These are phyloP conservation scores for Lachnellula occidentalis DNA, from an alignment of 2,329 filamentous ascomycete genomes.

Conservation along the genomic window DNA sequence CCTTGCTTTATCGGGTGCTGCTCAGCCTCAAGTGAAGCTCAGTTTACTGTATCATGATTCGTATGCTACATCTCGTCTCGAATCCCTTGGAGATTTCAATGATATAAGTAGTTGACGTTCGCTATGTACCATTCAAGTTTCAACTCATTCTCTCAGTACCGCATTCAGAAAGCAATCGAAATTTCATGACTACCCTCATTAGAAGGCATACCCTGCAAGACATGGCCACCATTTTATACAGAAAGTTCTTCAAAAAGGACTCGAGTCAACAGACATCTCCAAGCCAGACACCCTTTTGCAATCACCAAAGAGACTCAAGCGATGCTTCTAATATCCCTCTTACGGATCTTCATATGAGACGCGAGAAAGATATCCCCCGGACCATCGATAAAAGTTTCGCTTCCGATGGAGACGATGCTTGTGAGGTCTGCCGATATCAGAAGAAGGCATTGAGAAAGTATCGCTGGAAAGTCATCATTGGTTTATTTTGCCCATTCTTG, in stretches of 20 bases:
- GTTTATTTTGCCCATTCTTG: conserved; percentile 55
- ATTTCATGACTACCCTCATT: neutral
- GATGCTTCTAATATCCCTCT: conserved; percentile 2
- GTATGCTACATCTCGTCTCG: no score
- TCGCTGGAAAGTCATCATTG: conserved; percentile 53
- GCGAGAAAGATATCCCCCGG: neutral
- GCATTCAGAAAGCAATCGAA: neutral
- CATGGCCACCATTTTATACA: conserved; percentile 13
- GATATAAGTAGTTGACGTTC: no score
- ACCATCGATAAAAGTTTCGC: neutral
- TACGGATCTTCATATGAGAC: neutral
- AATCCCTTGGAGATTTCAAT: no score
- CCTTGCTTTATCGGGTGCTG: neutral
- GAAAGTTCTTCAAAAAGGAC: conserved; percentile 15
- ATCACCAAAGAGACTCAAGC: conserved; percentile 7
- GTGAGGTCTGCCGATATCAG: conserved; percentile 24
- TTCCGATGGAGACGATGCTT: conserved; percentile 2
- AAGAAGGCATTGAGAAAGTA: conserved; percentile 37
- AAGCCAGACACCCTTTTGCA: conserved; percentile 5
- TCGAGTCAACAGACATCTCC: conserved; percentile 1
- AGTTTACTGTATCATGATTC: neutral
- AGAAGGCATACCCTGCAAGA: neutral
- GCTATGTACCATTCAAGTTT: no score
- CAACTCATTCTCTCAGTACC: neutral
- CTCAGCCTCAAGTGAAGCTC: neutral